Percentiles rank a stretch among this genome's conserved stretches.
Conservation (phyloP, 768 basidiomycete genomes). For the Kwoniella sp. region DNA sequence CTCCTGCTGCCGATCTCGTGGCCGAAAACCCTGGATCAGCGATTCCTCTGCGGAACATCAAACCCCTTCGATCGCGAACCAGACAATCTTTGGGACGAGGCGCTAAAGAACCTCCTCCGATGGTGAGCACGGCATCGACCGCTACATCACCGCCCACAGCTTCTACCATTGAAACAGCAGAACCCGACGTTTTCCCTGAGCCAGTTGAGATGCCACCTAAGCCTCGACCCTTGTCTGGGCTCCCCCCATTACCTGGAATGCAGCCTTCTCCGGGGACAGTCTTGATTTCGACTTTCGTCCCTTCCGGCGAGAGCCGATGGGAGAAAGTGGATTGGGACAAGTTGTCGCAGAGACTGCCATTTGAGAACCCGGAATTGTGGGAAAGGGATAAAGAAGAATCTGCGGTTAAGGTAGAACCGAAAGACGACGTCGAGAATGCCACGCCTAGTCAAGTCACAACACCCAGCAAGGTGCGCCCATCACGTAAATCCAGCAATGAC, state of each 20-base stretch:
- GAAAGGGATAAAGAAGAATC: not conserved
- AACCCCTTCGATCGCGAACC: conserved; percentile 15
- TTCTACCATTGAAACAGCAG: conserved; percentile 1
- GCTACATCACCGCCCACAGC: conserved; percentile 6
- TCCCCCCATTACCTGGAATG: conserved; percentile 25
- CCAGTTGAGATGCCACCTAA: not conserved
- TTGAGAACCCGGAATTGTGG: conserved; percentile 29
- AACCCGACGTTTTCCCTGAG: not conserved
- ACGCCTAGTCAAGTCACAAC: not conserved
- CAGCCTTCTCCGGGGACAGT: conserved; percentile 34
- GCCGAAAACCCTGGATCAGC: not conserved
- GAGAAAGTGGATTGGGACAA: conserved; percentile 32
- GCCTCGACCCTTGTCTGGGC: conserved; percentile 8
- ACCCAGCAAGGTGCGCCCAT: not conserved
- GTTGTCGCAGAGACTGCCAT: conserved; percentile 37
- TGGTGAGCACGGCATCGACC: not conserved
- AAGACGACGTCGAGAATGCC: not conserved
- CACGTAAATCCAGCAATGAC: not conserved
- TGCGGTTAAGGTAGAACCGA: not conserved
- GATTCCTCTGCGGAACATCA: not conserved
- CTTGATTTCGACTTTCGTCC: conserved; percentile 34
- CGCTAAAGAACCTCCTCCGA: conserved; percentile 21
- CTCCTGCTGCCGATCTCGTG: too few relatives aligned
- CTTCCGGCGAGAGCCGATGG: conserved; percentile 26
- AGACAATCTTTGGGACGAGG: conserved; percentile 28